phyloP scores from a whole-genome alignment of 441 rosid genomes.

The Isatis lusitanica region DNA sequence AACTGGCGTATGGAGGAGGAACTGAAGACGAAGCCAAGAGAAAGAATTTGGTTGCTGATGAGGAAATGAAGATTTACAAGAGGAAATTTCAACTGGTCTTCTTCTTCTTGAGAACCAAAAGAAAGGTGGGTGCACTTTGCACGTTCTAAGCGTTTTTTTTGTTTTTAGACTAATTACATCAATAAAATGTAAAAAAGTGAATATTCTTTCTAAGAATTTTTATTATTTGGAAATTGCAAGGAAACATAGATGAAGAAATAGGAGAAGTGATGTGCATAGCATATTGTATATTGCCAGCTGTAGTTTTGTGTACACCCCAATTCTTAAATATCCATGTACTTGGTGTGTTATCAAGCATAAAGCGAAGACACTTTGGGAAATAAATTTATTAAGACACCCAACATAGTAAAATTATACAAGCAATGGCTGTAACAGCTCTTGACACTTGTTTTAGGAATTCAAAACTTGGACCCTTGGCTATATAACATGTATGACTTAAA shows the following conservation, averaged over 20 bases:
- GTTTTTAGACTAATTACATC: neutral
- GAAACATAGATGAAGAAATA: neutral
- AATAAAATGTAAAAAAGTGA: neutral
- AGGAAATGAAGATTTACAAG: neutral
- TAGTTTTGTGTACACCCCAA: neutral
- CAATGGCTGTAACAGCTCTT: neutral
- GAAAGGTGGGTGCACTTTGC: neutral
- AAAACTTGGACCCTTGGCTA: slow-evolving; percentile 22
- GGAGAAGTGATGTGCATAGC: neutral
- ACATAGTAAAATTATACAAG: neutral
- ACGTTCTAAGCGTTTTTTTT: neutral
- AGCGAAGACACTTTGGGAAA: neutral
- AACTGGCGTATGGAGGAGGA: neutral
- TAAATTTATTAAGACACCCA: neutral
- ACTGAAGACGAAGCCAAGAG: neutral
- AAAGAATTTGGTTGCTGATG: neutral
- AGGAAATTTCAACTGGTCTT: slow-evolving; percentile 1
- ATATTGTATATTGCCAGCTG: neutral
- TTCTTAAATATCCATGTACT: neutral
- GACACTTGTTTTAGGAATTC: neutral
- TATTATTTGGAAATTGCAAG: neutral
- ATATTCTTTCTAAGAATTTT: neutral
- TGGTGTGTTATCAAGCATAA: neutral
- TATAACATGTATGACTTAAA: slow-evolving; percentile 4
- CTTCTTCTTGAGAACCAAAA: neutral